These are phyloP conservation scores for Prunella vulgaris DNA, from an alignment of 257 asterid species.

Conservation along the genomic window DNA sequence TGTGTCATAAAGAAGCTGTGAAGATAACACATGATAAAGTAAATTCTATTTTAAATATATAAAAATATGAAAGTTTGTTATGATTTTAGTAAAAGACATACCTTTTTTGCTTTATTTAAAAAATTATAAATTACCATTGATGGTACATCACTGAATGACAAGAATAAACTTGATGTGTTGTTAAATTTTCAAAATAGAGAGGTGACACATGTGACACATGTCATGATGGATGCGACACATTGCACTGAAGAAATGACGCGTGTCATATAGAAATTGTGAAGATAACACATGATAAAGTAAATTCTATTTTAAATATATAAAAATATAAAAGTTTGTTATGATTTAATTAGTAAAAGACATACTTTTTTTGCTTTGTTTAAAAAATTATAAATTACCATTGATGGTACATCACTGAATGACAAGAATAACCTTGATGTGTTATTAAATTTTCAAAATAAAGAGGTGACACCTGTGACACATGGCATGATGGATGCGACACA, in stretches of 20 bases:
- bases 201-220: not conserved
- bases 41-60: too few relatives aligned
- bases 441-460: not conserved
- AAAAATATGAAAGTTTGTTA: too few relatives aligned
- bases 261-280: not conserved
- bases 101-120: too few relatives aligned
- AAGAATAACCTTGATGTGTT: not conserved
- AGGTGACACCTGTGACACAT: not conserved
- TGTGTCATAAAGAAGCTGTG: not conserved
- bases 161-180: not conserved
- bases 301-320: too few relatives aligned
- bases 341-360: too few relatives aligned
- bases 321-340: too few relatives aligned
- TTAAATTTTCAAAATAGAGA: not conserved
- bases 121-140: too few relatives aligned
- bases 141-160: not conserved
- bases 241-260: too few relatives aligned
- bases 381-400: too few relatives aligned
- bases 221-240: not conserved
- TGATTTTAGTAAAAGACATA: too few relatives aligned
- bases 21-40: not conserved
- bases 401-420: conserved; percentile 1
- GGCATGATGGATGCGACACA: not conserved
- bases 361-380: too few relatives aligned
- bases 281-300: not conserved